Evolutionary conservation across 805 yeast species (phyloP), one percentile per base, ranked within the genome.

Genomic region (Cyberlindnera mrakii): DNA sequence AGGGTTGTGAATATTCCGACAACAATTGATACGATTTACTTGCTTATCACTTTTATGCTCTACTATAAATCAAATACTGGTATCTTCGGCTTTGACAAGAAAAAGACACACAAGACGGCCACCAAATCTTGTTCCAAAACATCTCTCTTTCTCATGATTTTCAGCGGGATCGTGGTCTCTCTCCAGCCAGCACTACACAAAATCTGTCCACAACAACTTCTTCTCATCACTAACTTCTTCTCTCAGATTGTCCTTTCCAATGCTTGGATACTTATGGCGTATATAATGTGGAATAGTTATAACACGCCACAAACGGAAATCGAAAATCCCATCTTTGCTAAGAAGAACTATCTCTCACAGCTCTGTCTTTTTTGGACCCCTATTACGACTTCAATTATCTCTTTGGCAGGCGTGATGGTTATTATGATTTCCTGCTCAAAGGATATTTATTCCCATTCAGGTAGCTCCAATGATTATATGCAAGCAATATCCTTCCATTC

Each of bases 261-360:
- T 31, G 46, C 43, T 41, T 51, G 39, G 50, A 45, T 36, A 49
- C 53, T 37, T 47, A 51, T 16, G 55, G 42, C 27, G 53, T 54
- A 4, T n/a, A 39, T 42, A 27, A 40, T 48, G 40, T 48, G 42
- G 46, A 43, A 41, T 40, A 48, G 46, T 31, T 47, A 48, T 11
- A 46, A 46, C 27, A 37, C 40, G 19, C 38, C 50, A 2, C 41
- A 41, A 20, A 35, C 33, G 13, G 50, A 48, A 30, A 48, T 48
- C 42, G 23, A 40, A 18, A 50, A 48, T 23, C 48, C 50, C 4
- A 36, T 48, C 5, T 48, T 46, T 32, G 37, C 42, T 2, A 41
- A 40, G 6, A 48, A 48, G 35, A 46, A 43, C 27, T 5, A 27
- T 3, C 39, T 31, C 8, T 43, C 49, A 2, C 37, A 43, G 33